A percentile compares a stretch with the other conserved stretches of the same genome.
Evolutionary conservation across 208 protist species (phyloP).

Genomic region (Balamuthia mandrillaris): DNA sequence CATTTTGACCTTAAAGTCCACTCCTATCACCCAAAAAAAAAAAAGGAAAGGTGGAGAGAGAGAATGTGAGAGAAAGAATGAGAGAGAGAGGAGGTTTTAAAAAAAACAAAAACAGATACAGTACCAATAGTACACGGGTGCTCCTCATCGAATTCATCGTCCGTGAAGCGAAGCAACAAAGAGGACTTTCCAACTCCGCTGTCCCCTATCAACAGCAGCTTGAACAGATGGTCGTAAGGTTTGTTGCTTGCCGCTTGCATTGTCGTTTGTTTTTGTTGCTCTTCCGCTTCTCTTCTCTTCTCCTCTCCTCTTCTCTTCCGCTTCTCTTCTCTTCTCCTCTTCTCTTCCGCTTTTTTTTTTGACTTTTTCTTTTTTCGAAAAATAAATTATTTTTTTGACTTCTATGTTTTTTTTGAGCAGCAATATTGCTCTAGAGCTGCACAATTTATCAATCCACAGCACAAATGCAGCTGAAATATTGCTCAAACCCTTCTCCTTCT

Average conservation of each 20-base stretch:
- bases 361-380: too few relatives aligned
- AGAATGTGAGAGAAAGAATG: background rate
- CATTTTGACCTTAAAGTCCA: conserved; percentile 36
- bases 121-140: conserved; percentile 8
- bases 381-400: too few relatives aligned
- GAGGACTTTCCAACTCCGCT: conserved; percentile 15
- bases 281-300: background rate
- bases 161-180: conserved; percentile 7
- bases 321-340: background rate
- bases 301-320: background rate
- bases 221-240: conserved; percentile 30
- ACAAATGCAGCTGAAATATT: too few relatives aligned
- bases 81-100: background rate
- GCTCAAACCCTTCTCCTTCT: too few relatives aligned
- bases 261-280: background rate
- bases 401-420: too few relatives aligned
- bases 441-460: too few relatives aligned
- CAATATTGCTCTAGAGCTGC: too few relatives aligned
- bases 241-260: background rate
- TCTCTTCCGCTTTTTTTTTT: too few relatives aligned
- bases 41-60: background rate
- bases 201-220: conserved; percentile 26
- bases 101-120: background rate
- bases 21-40: background rate
- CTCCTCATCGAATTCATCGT: conserved; percentile 24